Conservation (phyloP, 2,329 filamentous ascomycete genomes). For the Pyrenochaeta sp. region DNA sequence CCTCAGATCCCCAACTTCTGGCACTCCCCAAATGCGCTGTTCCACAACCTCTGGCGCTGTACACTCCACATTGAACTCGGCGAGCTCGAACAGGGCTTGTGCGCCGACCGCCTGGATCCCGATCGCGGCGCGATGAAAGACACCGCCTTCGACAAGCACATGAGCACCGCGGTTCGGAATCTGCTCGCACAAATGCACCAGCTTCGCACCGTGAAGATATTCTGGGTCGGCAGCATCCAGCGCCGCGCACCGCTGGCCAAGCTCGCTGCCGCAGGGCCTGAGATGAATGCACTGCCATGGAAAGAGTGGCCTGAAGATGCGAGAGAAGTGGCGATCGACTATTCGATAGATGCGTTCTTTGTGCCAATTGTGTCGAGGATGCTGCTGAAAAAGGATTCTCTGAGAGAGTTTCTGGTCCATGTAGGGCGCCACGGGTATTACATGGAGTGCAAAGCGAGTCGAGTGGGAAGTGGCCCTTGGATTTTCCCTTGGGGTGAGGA, state of each 20-base stretch:
- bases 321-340: no score
- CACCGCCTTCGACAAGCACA: conserved; percentile 1
- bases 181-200: neutral
- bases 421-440: no score
- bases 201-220: neutral
- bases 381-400: no score
- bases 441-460: no score
- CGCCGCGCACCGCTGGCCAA: neutral
- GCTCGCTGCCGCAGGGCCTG: no score
- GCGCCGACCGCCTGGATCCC: neutral
- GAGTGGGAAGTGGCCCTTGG: no score
- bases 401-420: no score
- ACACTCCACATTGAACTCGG: conserved; percentile 23
- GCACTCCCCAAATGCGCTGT: conserved; percentile 6
- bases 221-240: neutral
- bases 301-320: no score
- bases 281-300: no score
- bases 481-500: no score
- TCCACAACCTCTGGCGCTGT: conserved; percentile 16
- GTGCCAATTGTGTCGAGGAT: no score
- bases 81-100: conserved; percentile 2
- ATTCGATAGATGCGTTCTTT: no score
- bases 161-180: neutral
- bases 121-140: conserved; percentile 5
- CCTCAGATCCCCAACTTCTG: conserved; percentile 16